Evolutionary conservation across 768 basidiomycete genomes (phyloP).

Genomic region (Mrakia frigida): DNA sequence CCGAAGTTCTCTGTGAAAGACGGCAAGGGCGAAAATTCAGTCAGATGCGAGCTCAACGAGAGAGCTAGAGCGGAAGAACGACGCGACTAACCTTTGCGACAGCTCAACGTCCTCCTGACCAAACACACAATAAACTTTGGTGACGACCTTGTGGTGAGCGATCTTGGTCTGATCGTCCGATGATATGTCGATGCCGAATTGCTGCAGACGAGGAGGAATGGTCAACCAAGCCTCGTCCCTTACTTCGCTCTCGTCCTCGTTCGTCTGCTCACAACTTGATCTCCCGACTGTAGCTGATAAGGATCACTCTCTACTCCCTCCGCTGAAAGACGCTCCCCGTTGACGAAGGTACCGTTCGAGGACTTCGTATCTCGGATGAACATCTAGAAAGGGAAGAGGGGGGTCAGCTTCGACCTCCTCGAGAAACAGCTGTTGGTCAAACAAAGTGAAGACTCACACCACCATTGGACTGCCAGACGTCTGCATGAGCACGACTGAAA

Average conservation of each 20-base stretch:
- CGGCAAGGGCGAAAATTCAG: too few species aligned
- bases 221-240: conserved; percentile 30
- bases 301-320: conserved; percentile 90
- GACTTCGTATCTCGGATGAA: conserved; percentile 98
- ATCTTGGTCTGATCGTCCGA: conserved; percentile 97
- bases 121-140: conserved; percentile 83
- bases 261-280: conserved; percentile 72
- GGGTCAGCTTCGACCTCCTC: background rate
- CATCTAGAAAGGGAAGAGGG: conserved; percentile 54
- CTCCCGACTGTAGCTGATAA: conserved; percentile 87
- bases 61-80: background rate
- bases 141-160: conserved; percentile 96
- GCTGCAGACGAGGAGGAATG: conserved; percentile 50
- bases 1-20: conserved; percentile 8
- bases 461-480: conserved; percentile 84
- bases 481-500: conserved; percentile 86
- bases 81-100: conserved; percentile 31
- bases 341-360: conserved; percentile 97
- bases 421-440: background rate
- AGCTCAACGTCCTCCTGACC: conserved; percentile 66
- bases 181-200: conserved; percentile 99
- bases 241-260: background rate
- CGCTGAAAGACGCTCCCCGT: conserved; percentile 79
- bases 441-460: conserved; percentile 56
- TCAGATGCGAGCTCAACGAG: background rate